Evolutionary conservation across 176 grass and related monocot genomes (phyloP).

Genomic region (Lolium perenne): DNA sequence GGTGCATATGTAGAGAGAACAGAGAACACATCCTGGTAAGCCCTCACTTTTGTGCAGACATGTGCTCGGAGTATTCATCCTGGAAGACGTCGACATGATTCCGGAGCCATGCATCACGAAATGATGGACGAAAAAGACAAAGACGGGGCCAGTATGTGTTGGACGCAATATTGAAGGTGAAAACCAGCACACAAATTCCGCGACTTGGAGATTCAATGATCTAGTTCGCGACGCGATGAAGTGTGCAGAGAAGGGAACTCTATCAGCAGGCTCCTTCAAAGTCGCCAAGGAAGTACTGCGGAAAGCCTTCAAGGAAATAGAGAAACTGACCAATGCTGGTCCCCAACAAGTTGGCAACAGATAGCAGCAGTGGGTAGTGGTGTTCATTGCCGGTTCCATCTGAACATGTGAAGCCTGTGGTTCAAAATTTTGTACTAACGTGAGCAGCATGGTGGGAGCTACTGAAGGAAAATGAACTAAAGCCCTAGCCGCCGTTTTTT

Average conservation of each 20-base stretch:
- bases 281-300: slow-evolving; percentile 55
- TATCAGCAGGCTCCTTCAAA: slow-evolving; percentile 65
- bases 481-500: background rate
- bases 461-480: background rate
- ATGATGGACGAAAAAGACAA: slow-evolving; percentile 83
- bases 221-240: slow-evolving; percentile 70
- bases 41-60: slow-evolving; percentile 49
- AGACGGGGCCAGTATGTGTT: slow-evolving; percentile 56
- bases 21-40: background rate
- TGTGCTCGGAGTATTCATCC: slow-evolving; percentile 69
- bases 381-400: background rate
- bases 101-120: slow-evolving; percentile 71
- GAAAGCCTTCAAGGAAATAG: slow-evolving; percentile 82
- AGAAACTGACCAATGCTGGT: slow-evolving; percentile 50
- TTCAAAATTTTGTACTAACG: background rate
- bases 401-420: background rate
- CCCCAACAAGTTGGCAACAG: slow-evolving; percentile 28
- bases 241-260: slow-evolving; percentile 79
- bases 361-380: background rate
- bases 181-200: slow-evolving; percentile 50
- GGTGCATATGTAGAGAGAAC: background rate
- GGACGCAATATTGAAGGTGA: slow-evolving; percentile 50
- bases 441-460: background rate
- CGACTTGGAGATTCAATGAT: slow-evolving; percentile 68
- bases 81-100: slow-evolving; percentile 48